Evolutionary conservation across 148 eudicot species (phyloP).

Genomic region (Amaranthus palmeri): DNA sequence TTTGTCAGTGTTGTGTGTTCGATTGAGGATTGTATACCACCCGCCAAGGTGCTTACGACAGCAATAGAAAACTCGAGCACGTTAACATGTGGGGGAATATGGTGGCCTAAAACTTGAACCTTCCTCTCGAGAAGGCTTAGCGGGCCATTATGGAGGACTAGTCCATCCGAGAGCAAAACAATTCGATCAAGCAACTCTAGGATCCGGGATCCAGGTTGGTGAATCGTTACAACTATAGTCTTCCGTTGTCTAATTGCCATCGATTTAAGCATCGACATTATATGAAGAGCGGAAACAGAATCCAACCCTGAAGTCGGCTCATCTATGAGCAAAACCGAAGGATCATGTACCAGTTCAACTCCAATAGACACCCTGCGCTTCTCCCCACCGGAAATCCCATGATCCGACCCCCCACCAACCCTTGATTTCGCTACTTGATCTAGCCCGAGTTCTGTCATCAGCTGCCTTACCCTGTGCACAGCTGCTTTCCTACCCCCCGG

Average conservation of each 20-base stretch:
- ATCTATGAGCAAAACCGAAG: conserved; percentile 64
- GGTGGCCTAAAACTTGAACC: conserved; percentile 46
- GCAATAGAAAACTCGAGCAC: conserved; percentile 89
- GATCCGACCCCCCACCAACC: conserved; percentile 56
- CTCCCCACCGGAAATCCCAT: conserved; percentile 91
- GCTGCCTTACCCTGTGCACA: conserved; percentile 36
- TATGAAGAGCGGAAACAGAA: conserved; percentile 79
- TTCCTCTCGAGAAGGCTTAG: conserved; percentile 54
- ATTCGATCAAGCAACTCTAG: conserved; percentile 69
- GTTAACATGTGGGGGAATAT: conserved; percentile 61
- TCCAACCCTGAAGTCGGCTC: conserved; percentile 97
- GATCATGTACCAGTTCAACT: conserved; percentile 89
- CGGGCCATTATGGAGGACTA: conserved; percentile 64
- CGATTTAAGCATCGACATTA: conserved; percentile 55
- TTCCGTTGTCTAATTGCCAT: conserved; percentile 66
- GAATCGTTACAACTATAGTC: conserved; percentile 75
- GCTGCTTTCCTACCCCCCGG: conserved; percentile 42
- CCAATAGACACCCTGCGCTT: conserved; percentile 85
- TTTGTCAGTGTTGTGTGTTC: conserved; percentile 13
- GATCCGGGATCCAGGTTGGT: conserved; percentile 86
- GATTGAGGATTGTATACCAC: conserved; percentile 35
- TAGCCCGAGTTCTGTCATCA: conserved; percentile 68
- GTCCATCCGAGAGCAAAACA: conserved; percentile 61
- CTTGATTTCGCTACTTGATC: conserved; percentile 50
- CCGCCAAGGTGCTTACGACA: conserved; percentile 36